Evolutionary conservation across 2,329 filamentous ascomycete genomes (phyloP).

Genomic region (Sarocladium oryzae): DNA sequence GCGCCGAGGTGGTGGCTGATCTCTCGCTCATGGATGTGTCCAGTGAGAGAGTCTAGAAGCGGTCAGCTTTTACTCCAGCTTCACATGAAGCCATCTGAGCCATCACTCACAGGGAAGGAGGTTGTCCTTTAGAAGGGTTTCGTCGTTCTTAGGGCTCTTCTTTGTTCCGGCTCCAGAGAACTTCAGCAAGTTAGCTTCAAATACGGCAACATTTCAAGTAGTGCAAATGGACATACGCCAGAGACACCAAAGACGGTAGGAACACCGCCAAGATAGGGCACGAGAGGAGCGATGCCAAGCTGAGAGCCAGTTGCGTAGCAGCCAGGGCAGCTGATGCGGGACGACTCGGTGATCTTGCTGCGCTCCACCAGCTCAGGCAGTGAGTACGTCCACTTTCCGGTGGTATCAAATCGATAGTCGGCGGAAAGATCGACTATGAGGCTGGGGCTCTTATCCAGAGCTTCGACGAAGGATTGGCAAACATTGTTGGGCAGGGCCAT

Average conservation of each 20-base stretch:
- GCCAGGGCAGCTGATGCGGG: conserved; percentile 73
- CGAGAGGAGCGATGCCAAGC: conserved; percentile 76
- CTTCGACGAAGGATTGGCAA: conserved; percentile 89
- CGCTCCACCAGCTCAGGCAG: conserved; percentile 80
- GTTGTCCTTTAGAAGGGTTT: conserved; percentile 76
- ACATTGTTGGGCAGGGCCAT: conserved; percentile 96
- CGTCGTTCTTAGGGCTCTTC: conserved; percentile 88
- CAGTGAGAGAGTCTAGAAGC: conserved; percentile 60
- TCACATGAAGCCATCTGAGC: not conserved
- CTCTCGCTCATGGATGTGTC: conserved; percentile 92
- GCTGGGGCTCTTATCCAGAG: conserved; percentile 67
- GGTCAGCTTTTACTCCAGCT: conserved; percentile 24
- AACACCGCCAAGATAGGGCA: conserved; percentile 67
- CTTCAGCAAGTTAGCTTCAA: not conserved
- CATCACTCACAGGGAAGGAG: conserved; percentile 44
- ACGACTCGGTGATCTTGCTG: conserved; percentile 68
- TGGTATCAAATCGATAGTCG: conserved; percentile 82
- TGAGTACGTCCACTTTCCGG: conserved; percentile 66
- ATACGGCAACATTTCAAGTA: not conserved
- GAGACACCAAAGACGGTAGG: conserved; percentile 87
- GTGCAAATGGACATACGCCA: conserved; percentile 33
- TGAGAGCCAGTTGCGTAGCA: conserved; percentile 95
- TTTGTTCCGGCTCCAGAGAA: conserved; percentile 96
- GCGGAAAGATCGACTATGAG: conserved; percentile 93
- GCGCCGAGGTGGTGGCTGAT: conserved; percentile 72